Conservation (phyloP, 2,329 filamentous ascomycete genomes). For the Xylariaceae sp. region DNA sequence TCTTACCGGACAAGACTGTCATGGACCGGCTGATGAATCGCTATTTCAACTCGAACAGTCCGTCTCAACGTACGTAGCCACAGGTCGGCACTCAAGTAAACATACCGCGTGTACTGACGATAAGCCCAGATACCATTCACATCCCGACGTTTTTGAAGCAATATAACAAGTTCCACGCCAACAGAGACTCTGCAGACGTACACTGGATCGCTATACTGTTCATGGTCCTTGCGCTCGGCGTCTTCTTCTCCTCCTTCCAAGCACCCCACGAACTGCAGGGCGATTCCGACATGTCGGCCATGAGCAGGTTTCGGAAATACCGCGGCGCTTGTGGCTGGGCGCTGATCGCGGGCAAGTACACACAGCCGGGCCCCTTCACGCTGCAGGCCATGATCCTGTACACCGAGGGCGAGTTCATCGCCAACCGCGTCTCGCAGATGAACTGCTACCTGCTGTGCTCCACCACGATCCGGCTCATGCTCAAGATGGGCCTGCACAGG, state of each 20-base stretch:
- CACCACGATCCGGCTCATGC: constrained; percentile 47
- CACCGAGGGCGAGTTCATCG: constrained; percentile 48
- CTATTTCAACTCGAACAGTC: constrained; percentile 49
- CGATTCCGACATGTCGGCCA: constrained; percentile 36
- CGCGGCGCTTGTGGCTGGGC: constrained; percentile 47
- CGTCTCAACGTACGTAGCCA: constrained; percentile 42
- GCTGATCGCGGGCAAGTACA: constrained; percentile 46
- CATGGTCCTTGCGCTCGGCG: constrained; percentile 40
- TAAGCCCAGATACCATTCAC: constrained; percentile 44
- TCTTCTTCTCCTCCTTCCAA: constrained; percentile 41
- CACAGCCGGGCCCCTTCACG: constrained; percentile 42
- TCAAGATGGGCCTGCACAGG: constrained; percentile 55
- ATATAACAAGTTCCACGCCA: constrained; percentile 46
- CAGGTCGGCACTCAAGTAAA: not conserved
- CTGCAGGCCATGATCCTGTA: constrained; percentile 48
- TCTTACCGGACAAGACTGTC: constrained; percentile 41
- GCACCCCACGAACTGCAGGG: constrained; percentile 39
- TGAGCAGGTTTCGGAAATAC: constrained; percentile 44
- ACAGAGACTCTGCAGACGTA: constrained; percentile 34
- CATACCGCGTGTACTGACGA: constrained; percentile 9
- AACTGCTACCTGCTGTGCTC: constrained; percentile 49
- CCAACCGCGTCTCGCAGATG: constrained; percentile 46
- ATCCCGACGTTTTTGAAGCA: constrained; percentile 46
- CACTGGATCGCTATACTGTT: constrained; percentile 49
- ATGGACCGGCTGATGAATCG: constrained; percentile 47